Base-by-base conservation (phyloP, 192 early-diverging fungal genomes). In the Piromyces finnis region DNA sequence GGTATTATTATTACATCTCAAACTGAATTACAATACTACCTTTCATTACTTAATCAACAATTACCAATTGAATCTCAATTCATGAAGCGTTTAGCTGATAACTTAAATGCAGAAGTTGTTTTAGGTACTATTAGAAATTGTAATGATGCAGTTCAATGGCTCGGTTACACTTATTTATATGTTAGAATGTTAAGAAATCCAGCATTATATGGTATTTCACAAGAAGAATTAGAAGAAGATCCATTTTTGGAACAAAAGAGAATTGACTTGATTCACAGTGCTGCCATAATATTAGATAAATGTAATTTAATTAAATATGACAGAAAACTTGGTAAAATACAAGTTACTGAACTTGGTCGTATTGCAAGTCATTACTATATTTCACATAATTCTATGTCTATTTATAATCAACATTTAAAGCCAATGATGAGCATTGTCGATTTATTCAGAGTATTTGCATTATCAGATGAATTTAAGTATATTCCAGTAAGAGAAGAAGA, bases 341-440 rank as follows among this genome's bases (percentile, higher is more conserved):
- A 91, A 78, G 89, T 89, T 30, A 98, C 96, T 1, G 96, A 97
- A 78, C 89, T 98, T 15, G 98, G 98, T 17, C 91, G 96, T 28
- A 98, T 99, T 80, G 94, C 98, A 22, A 93, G 96, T 77, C 95
- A 97, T 83, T 99, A 94, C 86, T 99, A 99, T 86, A 93, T 99
- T 79, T 91, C 91, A 35, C 93, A 96, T 81, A 87, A 88, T 78
- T 96, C 95, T 17, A 95, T 99, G 94, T 88, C 95, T 3, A 95
- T 89, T 27, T 98, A 96, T 88, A 96, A 97, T 83, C 92, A 95
- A 83, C 94, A 96, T 78, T 85, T 99, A 84, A 93, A 94, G 80
- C 94, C 97, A 14, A 92, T 93, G 80, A 95, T 96, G 90, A 90
- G 91, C 29, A 87, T 94, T 78, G 95, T 97, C 80, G 96, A 97